phyloP scores from a whole-genome alignment of 306 rosid species.

The Glycyrrhiza uralensis region DNA sequence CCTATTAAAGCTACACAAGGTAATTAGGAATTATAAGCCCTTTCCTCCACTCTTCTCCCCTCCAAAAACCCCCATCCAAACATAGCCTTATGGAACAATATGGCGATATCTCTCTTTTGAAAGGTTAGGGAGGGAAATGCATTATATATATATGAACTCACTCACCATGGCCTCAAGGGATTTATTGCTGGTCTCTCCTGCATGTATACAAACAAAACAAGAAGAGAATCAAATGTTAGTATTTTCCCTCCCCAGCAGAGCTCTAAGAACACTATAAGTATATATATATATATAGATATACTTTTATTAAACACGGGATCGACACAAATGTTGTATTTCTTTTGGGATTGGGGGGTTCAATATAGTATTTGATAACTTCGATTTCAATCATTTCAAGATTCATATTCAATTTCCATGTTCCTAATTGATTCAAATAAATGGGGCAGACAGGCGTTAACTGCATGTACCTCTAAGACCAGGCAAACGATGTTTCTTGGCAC shows the following conservation, averaged over 20 bases:
- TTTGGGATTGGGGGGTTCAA: no score
- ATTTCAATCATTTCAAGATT: background rate
- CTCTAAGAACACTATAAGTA: background rate
- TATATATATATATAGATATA: no score
- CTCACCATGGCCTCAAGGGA: conserved; percentile 89
- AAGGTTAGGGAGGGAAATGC: background rate
- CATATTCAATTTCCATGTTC: background rate
- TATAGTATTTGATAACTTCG: background rate
- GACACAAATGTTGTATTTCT: no score
- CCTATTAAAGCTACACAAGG: no score
- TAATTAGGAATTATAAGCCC: no score
- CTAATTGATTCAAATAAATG: background rate
- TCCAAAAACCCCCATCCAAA: no score
- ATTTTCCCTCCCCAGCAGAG: background rate
- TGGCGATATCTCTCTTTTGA: background rate
- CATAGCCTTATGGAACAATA: background rate
- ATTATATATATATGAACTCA: conserved; percentile 29
- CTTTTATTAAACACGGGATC: no score
- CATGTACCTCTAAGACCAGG: conserved; percentile 57
- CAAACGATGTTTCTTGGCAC: conserved; percentile 44
- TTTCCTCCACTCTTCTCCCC: no score
- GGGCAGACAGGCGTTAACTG: background rate
- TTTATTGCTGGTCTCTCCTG: conserved; percentile 71
- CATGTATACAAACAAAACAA: conserved; percentile 15
- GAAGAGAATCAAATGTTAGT: background rate